Percentiles rank a stretch among this genome's conserved stretches.
phyloP scores from a whole-genome alignment of 75 land plant species.

The Isoetes taiwanensis region DNA sequence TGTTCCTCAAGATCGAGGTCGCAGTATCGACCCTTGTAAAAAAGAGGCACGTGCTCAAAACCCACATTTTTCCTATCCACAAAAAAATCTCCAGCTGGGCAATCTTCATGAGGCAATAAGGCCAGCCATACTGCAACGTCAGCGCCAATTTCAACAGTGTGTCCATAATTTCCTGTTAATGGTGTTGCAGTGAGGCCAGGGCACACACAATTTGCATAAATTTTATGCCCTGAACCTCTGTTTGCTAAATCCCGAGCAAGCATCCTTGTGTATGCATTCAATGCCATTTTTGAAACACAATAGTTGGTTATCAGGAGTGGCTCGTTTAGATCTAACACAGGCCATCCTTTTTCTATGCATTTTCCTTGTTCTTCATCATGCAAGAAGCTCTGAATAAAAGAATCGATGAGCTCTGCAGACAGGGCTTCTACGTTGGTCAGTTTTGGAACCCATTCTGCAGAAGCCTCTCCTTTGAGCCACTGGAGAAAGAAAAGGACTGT shows the following conservation, averaged over 20 bases:
- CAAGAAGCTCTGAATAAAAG: neutral
- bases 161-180: neutral
- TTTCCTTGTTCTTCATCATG: neutral
- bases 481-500: neutral
- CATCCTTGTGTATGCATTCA: conserved; percentile 6
- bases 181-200: neutral
- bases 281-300: conserved; percentile 3
- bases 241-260: neutral
- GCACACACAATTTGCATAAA: neutral
- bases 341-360: neutral
- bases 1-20: no score
- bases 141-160: neutral
- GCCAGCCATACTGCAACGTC: conserved; percentile 1
- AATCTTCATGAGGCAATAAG: neutral
- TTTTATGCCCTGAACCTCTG: neutral
- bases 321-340: no score
- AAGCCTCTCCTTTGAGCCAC: neutral
- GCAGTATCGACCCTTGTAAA: neutral
- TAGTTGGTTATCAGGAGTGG: neutral
- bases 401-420: neutral
- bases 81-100: neutral
- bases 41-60: neutral
- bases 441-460: neutral
- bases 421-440: neutral
- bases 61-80: conserved; percentile 1